Conservation (phyloP, 805 yeast species). For the Pichia nanzhaoensis region DNA sequence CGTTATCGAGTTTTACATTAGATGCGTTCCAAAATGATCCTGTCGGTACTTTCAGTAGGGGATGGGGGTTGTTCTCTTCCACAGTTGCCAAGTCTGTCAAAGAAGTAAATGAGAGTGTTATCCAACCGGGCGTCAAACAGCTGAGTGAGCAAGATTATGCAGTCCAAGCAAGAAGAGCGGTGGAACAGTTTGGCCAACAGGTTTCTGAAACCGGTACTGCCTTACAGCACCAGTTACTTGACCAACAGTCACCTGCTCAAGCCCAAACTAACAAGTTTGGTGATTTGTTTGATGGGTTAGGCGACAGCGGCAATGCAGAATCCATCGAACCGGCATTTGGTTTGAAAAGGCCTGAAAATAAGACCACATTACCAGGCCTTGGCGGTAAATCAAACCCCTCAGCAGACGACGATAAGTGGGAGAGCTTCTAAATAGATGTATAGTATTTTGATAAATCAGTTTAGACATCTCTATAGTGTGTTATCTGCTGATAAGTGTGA, state of each 20-base stretch:
- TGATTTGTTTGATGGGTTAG: conserved; percentile 51
- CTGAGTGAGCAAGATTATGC: conserved; percentile 75
- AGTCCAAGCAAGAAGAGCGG: conserved; percentile 81
- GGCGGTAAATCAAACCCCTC: conserved; percentile 29
- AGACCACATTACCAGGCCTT: conserved; percentile 50
- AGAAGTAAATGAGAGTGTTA: conserved; percentile 82
- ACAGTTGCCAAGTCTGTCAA: conserved; percentile 76
- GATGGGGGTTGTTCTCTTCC: conserved; percentile 91
- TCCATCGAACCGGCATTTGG: conserved; percentile 63
- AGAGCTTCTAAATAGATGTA: conserved; percentile 40
- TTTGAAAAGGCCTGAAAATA: conserved; percentile 45
- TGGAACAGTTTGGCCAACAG: conserved; percentile 92
- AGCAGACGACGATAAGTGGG: conserved; percentile 56
- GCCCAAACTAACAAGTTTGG: conserved; percentile 38
- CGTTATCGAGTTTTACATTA: conserved; percentile 51
- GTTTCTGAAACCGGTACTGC: conserved; percentile 81
- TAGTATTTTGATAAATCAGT: too few species aligned
- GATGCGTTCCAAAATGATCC: conserved; percentile 79
- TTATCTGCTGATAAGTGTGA: too few species aligned
- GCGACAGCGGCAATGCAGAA: conserved; percentile 27
- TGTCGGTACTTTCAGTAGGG: conserved; percentile 79
- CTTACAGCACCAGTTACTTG: conserved; percentile 45
- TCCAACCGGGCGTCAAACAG: conserved; percentile 84
- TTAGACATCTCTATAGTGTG: too few species aligned
- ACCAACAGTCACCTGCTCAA: conserved; percentile 36